Evolutionary conservation across 148 eudicot genomes (phyloP).

Genomic region (Spergularia marina): DNA sequence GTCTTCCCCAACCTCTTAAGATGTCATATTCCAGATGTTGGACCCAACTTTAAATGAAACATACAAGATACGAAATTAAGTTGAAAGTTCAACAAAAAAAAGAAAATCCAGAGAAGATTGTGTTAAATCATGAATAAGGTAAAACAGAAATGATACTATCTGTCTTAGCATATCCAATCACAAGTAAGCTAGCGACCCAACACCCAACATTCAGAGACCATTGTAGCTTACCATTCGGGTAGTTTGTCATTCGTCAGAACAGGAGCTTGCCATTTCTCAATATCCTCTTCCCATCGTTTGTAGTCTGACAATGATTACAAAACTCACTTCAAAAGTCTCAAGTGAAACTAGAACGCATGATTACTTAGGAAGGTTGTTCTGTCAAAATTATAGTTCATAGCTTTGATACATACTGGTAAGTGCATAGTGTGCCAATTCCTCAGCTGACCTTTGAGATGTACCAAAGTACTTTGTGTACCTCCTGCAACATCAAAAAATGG

Average conservation of each 20-base stretch:
- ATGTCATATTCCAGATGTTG: background rate
- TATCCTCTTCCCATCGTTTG: slow-evolving; percentile 96
- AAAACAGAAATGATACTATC: background rate
- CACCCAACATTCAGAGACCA: background rate
- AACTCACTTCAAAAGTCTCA: background rate
- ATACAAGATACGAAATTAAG: background rate
- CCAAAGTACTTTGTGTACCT: slow-evolving; percentile 91
- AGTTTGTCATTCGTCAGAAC: slow-evolving; percentile 73
- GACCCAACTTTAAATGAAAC: background rate
- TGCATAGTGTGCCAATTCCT: slow-evolving; percentile 82
- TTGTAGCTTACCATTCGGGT: slow-evolving; percentile 79
- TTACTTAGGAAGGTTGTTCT: background rate
- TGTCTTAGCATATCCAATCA: background rate
- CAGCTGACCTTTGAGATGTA: slow-evolving; percentile 80
- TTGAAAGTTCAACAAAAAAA: background rate
- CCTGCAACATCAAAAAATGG: slow-evolving; percentile 40
- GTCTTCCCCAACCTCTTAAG: no score
- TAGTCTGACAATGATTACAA: slow-evolving; percentile 54
- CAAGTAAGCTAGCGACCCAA: background rate
- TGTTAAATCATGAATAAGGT: no score
- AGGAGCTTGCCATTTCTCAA: slow-evolving; percentile 96
- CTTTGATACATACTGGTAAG: slow-evolving; percentile 63
- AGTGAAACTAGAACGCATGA: background rate
- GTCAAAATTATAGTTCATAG: slow-evolving; percentile 2
- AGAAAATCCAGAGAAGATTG: background rate